Conservation (phyloP, 2,329 filamentous ascomycete genomes). For the Cercospora beticola region DNA sequence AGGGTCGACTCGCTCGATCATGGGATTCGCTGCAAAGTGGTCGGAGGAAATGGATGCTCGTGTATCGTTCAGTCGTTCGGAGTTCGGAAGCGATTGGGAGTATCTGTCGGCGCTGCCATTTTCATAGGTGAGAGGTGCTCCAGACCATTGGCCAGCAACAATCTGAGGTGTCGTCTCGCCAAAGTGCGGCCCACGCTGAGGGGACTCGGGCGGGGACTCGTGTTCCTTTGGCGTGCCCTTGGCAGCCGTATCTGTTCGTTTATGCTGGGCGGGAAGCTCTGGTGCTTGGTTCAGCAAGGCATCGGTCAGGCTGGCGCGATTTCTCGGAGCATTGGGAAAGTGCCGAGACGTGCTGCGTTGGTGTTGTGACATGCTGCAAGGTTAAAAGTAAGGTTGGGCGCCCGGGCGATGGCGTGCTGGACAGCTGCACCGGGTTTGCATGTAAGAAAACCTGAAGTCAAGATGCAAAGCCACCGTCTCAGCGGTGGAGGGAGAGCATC, state of each 20-base stretch:
- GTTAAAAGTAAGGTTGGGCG: neutral
- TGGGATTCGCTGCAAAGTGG: neutral
- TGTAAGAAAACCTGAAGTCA: neutral
- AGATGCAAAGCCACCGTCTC: neutral
- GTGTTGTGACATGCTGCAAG: neutral
- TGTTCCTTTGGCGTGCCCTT: neutral
- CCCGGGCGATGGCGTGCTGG: neutral
- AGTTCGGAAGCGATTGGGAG: neutral
- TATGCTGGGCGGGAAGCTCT: neutral
- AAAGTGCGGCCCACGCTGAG: slow-evolving; percentile 2
- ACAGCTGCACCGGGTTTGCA: neutral
- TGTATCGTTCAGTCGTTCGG: neutral
- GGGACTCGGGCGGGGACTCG: slow-evolving; percentile 11
- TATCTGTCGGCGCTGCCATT: slow-evolving; percentile 1
- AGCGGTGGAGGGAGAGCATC: neutral
- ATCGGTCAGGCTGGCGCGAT: neutral
- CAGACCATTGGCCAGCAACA: neutral
- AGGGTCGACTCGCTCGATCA: neutral
- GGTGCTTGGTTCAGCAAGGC: neutral
- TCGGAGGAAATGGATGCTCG: neutral
- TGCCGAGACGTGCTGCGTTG: neutral
- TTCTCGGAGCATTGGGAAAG: neutral
- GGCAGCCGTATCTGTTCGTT: neutral
- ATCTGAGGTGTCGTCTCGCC: neutral
- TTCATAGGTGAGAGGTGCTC: neutral